Evolutionary conservation across 495 filamentous ascomycete genomes (phyloP).

Genomic region (Aspergillus olivimuriae): DNA sequence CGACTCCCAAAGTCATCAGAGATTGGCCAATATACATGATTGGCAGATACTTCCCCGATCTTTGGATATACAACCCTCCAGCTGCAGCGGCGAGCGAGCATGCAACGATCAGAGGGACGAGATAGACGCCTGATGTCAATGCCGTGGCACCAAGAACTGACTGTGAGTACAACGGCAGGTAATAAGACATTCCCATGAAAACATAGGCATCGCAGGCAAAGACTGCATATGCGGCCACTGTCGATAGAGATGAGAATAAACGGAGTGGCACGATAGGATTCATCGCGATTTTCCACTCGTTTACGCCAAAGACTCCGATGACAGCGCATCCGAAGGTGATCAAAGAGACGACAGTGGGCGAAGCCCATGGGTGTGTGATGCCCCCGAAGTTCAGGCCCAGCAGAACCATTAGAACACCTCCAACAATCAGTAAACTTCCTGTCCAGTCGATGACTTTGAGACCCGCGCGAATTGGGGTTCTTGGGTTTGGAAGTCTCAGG

Average conservation of each 20-base stretch:
- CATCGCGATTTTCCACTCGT: constrained; percentile 61
- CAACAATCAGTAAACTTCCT: constrained; percentile 55
- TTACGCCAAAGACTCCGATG: constrained; percentile 51
- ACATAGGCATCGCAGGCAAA: constrained; percentile 35
- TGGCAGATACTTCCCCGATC: constrained; percentile 41
- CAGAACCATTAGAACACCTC: constrained; percentile 63
- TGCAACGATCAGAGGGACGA: constrained; percentile 61
- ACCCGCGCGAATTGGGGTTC: constrained; percentile 57
- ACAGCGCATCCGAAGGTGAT: constrained; percentile 59
- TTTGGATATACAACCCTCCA: constrained; percentile 43
- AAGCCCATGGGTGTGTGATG: constrained; percentile 57
- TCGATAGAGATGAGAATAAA: constrained; percentile 52
- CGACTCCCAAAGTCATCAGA: constrained; percentile 54
- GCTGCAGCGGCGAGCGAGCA: constrained; percentile 50
- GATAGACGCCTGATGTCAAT: constrained; percentile 62
- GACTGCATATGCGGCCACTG: constrained; percentile 32
- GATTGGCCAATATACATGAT: constrained; percentile 51
- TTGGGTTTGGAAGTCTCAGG: constrained; percentile 65
- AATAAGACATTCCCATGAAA: constrained; percentile 42
- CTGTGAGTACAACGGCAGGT: constrained; percentile 50
- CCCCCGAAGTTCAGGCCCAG: constrained; percentile 67
- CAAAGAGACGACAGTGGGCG: constrained; percentile 60
- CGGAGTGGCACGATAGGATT: constrained; percentile 65
- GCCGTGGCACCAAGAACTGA: constrained; percentile 55
- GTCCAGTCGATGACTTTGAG: constrained; percentile 68